Evolutionary conservation across 2,329 filamentous ascomycete genomes (phyloP), one percentile per base, ranked within the genome.

Genomic region (Emmonsia crescens): DNA sequence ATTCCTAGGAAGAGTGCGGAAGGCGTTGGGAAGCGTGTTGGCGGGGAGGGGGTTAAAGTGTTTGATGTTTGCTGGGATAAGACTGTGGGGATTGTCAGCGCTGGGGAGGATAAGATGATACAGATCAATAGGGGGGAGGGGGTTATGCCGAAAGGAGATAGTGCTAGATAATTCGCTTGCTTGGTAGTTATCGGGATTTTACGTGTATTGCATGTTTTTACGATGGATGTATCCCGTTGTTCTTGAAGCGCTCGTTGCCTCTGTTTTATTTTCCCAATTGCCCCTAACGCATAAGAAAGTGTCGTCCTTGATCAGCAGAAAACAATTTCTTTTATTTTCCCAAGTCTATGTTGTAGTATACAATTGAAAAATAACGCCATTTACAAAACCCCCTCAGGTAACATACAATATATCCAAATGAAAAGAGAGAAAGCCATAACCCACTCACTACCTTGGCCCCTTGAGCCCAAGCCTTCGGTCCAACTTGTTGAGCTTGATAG

Each of bases 21-120:
- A 71, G 80, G 83, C 64, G 83, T 84, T 71, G 80, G 83, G 62
- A 83, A 83, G 70, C 81, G 81, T 19, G 80, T 86, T 48, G 87
- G 85, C 8, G 92, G 92, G 1, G 89, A 94, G 63, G 91, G 91
- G 29, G 84, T 87, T 64, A 97, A 97, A 82, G 91, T 99, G 57
- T 90, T 97, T 74, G 84, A 85, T 40, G 89, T 97, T 5, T 83
- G 81, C 63, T 99, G 94, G 94, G 89, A 96, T 74, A 80, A 82
- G 72, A 83, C 85, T 6, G 85, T 95, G 71, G 95, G 94, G 1
- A 93, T 99, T 72, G 88, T 96, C 52, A 95, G 89, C 70, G 91
- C 81, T 51, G 91, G 93, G 19, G 92, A 97, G 81, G 94, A 99
- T 72, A 96, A 94, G 79, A 86, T 85, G 78, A 86, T 99, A 69